Evolutionary conservation across 768 basidiomycete genomes (phyloP).

Genomic region (Mycena pura): DNA sequence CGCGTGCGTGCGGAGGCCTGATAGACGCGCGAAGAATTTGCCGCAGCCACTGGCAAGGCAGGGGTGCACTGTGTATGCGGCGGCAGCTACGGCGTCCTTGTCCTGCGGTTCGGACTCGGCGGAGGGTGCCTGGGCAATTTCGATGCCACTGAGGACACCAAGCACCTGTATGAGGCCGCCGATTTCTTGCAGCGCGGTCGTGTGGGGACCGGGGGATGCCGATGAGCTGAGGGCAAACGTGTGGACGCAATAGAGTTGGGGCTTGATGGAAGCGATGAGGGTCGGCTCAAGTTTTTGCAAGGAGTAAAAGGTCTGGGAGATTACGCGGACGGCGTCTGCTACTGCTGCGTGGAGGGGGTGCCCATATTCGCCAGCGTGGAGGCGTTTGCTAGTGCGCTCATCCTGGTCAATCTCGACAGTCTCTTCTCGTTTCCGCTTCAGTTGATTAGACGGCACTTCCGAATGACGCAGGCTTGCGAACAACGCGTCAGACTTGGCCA

Average conservation of each 20-base stretch:
- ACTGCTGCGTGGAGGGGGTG: conserved; percentile 62
- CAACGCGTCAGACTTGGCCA: conserved; percentile 69
- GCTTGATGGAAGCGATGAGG: conserved; percentile 73
- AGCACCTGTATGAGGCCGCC: conserved; percentile 84
- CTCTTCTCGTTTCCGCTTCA: conserved; percentile 79
- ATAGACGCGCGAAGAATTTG: conserved; percentile 74
- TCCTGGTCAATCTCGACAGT: conserved; percentile 52
- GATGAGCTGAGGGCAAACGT: conserved; percentile 80
- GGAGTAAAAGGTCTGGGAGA: conserved; percentile 51
- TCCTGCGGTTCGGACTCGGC: conserved; percentile 52
- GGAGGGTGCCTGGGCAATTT: conserved; percentile 56
- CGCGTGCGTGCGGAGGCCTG: conserved; percentile 74
- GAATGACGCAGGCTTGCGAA: conserved; percentile 72
- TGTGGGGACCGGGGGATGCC: conserved; percentile 55
- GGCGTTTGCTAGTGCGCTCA: conserved; percentile 38
- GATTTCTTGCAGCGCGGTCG: conserved; percentile 73
- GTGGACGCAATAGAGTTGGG: conserved; percentile 78
- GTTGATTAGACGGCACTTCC: conserved; percentile 64
- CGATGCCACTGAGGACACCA: conserved; percentile 79
- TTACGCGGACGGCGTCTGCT: conserved; percentile 62
- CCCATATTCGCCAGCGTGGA: conserved; percentile 41
- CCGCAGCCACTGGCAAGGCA: conserved; percentile 70
- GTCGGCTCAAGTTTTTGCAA: conserved; percentile 57
- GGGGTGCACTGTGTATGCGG: conserved; percentile 85
- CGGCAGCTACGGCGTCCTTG: conserved; percentile 75